These are phyloP conservation scores for Anthoceros angustus DNA, from an alignment of 225 moss, liverwort and hornwort genomes.

Conservation along the genomic window DNA sequence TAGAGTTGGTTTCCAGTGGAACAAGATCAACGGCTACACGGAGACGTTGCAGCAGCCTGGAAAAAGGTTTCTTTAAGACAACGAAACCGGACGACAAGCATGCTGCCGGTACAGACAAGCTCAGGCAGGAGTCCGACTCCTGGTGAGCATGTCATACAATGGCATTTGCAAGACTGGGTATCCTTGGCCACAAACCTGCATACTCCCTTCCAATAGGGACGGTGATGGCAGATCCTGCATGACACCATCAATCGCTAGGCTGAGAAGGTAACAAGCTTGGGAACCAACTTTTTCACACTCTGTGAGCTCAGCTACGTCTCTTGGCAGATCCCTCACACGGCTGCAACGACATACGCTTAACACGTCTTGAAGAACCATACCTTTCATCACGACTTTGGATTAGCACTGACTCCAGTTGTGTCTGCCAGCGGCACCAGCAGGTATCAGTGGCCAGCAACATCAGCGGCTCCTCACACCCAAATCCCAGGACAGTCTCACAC, in stretches of 20 bases:
- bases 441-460: neutral
- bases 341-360: too few relatives aligned
- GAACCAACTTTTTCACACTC: neutral
- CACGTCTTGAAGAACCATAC: slow-evolving; percentile 10
- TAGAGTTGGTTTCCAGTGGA: too few relatives aligned
- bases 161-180: slow-evolving; percentile 65
- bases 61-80: slow-evolving; percentile 5
- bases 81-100: too few relatives aligned
- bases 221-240: slow-evolving; percentile 71
- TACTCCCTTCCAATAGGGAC: slow-evolving; percentile 80
- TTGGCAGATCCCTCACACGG: neutral
- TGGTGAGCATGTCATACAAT: slow-evolving; percentile 52
- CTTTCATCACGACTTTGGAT: slow-evolving; percentile 93
- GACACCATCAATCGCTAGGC: neutral
- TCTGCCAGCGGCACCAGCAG: slow-evolving; percentile 20
- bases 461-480: neutral
- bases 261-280: neutral
- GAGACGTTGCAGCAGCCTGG: neutral
- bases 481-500: slow-evolving; percentile 20
- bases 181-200: slow-evolving; percentile 68
- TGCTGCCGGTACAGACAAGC: too few relatives aligned
- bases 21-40: too few relatives aligned
- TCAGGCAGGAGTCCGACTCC: too few relatives aligned
- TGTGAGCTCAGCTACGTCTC: neutral
- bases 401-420: slow-evolving; percentile 79